Conservation (phyloP, 2,329 filamentous ascomycete species). For the Apiospora aurea region DNA sequence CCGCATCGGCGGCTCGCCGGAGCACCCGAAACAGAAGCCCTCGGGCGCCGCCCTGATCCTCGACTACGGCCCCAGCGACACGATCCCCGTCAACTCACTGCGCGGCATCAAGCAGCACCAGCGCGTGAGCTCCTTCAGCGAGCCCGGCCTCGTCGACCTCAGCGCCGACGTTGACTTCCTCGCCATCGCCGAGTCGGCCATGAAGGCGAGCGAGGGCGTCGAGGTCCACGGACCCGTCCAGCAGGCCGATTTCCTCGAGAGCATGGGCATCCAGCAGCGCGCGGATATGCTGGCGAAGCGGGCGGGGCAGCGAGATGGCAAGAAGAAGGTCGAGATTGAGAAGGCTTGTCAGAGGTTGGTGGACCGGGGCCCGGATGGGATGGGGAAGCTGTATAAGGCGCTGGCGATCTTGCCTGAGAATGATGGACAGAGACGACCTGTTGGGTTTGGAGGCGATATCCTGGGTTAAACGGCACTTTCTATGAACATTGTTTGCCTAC, state of each 20-base stretch:
- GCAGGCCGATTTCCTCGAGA: constrained; percentile 79
- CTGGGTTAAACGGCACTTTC: neutral
- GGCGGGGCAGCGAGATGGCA: constrained; percentile 42
- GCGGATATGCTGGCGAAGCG: constrained; percentile 70
- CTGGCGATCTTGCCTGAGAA: constrained; percentile 90
- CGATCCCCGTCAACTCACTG: constrained; percentile 85
- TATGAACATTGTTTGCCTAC: neutral
- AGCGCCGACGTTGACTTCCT: constrained; percentile 94
- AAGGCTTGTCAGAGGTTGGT: constrained; percentile 82
- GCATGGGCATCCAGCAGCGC: constrained; percentile 84
- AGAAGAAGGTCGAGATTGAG: constrained; percentile 68
- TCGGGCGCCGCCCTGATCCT: constrained; percentile 92
- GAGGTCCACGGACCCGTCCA: constrained; percentile 93
- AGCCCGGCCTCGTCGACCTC: constrained; percentile 85
- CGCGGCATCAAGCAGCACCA: constrained; percentile 84
- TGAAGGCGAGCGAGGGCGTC: constrained; percentile 76
- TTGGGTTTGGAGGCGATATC: constrained; percentile 87
- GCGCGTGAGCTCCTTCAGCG: constrained; percentile 78
- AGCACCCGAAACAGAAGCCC: constrained; percentile 64
- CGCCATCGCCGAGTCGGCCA: constrained; percentile 82
- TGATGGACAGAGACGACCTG: constrained; percentile 74
- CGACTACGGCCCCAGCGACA: constrained; percentile 85
- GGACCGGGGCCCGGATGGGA: constrained; percentile 82
- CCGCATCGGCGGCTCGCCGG: constrained; percentile 76
- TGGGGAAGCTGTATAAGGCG: constrained; percentile 95